A percentile compares a stretch with the other conserved stretches of the same genome.
Conservation (phyloP, 2,329 filamentous ascomycete genomes). For the Claviceps sp. region DNA sequence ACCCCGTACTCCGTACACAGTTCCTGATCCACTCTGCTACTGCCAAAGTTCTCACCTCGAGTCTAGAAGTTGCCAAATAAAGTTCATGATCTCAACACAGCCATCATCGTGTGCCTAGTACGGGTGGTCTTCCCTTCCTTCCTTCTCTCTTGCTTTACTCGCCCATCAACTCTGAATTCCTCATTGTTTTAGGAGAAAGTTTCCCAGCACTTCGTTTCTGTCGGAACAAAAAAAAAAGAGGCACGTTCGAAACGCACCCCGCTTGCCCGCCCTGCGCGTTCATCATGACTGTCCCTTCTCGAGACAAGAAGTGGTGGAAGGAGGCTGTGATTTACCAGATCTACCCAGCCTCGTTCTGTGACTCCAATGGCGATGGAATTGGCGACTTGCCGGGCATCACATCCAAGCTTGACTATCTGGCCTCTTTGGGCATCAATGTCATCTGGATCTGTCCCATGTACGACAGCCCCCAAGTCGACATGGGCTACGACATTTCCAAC, state of each 20-base stretch:
- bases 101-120: neutral
- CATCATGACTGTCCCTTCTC: slow-evolving; percentile 13
- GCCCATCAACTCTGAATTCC: too few relatives aligned
- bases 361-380: slow-evolving; percentile 44
- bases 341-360: slow-evolving; percentile 44
- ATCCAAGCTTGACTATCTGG: slow-evolving; percentile 47
- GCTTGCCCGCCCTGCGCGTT: neutral
- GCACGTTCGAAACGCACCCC: too few relatives aligned
- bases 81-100: neutral
- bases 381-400: slow-evolving; percentile 52
- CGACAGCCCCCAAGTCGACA: slow-evolving; percentile 50
- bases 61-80: neutral
- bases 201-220: too few relatives aligned
- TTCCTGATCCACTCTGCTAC: neutral
- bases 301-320: slow-evolving; percentile 37
- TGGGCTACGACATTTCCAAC: slow-evolving; percentile 58
- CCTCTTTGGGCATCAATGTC: slow-evolving; percentile 46
- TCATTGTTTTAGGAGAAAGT: too few relatives aligned
- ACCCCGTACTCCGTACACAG: neutral
- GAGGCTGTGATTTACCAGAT: slow-evolving; percentile 45
- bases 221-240: neutral
- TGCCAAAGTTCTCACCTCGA: neutral
- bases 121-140: neutral
- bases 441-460: slow-evolving; percentile 58
- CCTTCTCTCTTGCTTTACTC: neutral